Conservation (phyloP, 352 stramenopile genomes). For the Pythium pyrilobum region DNA sequence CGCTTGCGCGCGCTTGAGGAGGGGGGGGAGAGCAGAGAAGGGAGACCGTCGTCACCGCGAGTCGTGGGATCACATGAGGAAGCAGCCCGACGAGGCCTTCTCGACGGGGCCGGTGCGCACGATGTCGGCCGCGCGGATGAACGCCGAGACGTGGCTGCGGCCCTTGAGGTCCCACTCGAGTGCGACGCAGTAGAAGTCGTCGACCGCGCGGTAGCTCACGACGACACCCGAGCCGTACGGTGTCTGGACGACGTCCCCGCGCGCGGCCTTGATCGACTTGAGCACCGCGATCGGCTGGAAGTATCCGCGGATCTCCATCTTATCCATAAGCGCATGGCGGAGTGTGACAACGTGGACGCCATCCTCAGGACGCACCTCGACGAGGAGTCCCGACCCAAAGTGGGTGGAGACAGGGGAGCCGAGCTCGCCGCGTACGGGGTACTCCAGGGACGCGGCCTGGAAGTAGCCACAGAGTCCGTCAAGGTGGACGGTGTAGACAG, state of each 20-base stretch:
- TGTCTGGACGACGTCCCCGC: constrained; percentile 77
- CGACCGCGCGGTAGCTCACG: constrained; percentile 47
- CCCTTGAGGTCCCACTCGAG: constrained; percentile 59
- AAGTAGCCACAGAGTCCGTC: constrained; percentile 46
- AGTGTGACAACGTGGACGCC: constrained; percentile 68
- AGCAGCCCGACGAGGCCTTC: constrained; percentile 52
- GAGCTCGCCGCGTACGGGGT: constrained; percentile 45
- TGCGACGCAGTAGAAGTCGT: constrained; percentile 67
- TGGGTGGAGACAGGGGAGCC: constrained; percentile 61
- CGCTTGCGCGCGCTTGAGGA: not conserved
- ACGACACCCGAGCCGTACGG: constrained; percentile 72
- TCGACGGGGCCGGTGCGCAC: constrained; percentile 49
- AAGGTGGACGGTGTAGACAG: constrained; percentile 57
- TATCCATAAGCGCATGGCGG: constrained; percentile 41
- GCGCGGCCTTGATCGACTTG: constrained; percentile 52
- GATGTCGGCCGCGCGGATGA: constrained; percentile 50
- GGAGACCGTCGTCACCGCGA: not conserved
- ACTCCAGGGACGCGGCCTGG: constrained; percentile 20
- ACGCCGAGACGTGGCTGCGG: constrained; percentile 52
- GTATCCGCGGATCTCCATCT: constrained; percentile 47
- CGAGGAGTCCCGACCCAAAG: constrained; percentile 61
- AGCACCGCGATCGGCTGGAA: constrained; percentile 52
- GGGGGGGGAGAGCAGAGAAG: not conserved
- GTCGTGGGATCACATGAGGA: constrained; percentile 53
- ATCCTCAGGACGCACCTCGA: constrained; percentile 51